Conservation (phyloP, 176 grass and related monocot species). For the Oryza meridionalis region DNA sequence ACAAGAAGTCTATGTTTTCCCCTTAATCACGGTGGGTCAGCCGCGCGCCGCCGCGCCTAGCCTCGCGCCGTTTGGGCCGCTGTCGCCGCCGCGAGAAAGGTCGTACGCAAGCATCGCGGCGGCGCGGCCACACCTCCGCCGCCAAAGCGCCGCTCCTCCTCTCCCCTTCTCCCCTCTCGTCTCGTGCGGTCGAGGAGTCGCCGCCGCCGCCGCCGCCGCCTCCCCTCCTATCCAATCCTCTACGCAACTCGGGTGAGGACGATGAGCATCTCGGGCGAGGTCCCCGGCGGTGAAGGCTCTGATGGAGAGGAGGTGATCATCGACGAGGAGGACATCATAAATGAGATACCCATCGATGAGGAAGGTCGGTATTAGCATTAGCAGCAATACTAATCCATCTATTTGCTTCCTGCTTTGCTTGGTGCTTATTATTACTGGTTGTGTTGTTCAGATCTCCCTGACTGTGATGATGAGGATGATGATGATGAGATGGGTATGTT, state of each 20-base stretch:
- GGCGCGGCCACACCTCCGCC: no score
- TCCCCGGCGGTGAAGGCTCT: slow-evolving; percentile 23
- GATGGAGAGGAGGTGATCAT: slow-evolving; percentile 68
- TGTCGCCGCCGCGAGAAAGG: no score
- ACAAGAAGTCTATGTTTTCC: no score
- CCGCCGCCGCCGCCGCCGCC: background rate
- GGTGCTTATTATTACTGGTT: background rate
- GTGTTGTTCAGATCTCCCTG: slow-evolving; percentile 57
- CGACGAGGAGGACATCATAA: slow-evolving; percentile 70
- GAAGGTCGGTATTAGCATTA: slow-evolving; percentile 44
- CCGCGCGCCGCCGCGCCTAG: no score
- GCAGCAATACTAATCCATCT: no score
- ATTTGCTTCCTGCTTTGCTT: background rate
- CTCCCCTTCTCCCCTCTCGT: no score
- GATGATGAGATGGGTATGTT: slow-evolving; percentile 47
- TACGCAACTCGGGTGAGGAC: background rate
- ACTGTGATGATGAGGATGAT: slow-evolving; percentile 47
- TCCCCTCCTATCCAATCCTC: no score
- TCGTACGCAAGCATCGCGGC: no score
- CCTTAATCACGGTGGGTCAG: no score
- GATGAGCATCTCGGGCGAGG: slow-evolving; percentile 54
- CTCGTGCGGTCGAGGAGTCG: no score
- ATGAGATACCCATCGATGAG: slow-evolving; percentile 63
- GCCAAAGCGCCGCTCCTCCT: no score
- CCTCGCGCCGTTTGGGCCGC: no score